Conservation (phyloP, 202 grass and related monocot species). For the Schoenoplectus tabernaemontani region DNA sequence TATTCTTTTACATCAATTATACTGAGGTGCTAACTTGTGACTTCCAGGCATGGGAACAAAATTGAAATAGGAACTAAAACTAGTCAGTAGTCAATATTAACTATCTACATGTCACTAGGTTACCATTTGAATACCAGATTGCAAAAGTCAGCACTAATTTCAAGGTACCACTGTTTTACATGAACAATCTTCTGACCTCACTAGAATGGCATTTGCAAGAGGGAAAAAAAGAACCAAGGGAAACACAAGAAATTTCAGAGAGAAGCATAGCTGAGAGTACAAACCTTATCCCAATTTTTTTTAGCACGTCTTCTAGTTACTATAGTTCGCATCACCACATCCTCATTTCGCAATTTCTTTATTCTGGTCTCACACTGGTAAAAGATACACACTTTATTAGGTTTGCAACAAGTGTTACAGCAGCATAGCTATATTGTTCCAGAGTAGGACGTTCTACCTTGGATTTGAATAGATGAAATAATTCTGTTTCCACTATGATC, state of each 20-base stretch:
- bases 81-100: not conserved
- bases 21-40: too few relatives aligned
- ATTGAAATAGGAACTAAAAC: not conserved
- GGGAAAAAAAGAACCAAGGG: not conserved
- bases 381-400: constrained; percentile 11
- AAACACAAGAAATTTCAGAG: constrained; percentile 5
- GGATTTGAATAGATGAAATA: not conserved
- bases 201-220: not conserved
- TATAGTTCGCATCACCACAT: constrained; percentile 65
- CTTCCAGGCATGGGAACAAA: not conserved
- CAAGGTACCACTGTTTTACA: not conserved
- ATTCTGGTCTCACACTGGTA: constrained; percentile 70
- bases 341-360: constrained; percentile 56
- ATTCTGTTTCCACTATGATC: not conserved
- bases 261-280: not conserved
- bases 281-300: constrained; percentile 87
- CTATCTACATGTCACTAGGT: not conserved
- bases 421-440: not conserved
- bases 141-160: not conserved
- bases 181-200: not conserved
- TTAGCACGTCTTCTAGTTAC: constrained; percentile 53
- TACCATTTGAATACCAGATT: not conserved
- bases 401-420: not conserved
- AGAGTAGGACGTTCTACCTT: not conserved
- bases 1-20: not conserved